These are phyloP conservation scores for Xylaria grammica DNA, from an alignment of 495 filamentous ascomycete species.

Conservation along the genomic window DNA sequence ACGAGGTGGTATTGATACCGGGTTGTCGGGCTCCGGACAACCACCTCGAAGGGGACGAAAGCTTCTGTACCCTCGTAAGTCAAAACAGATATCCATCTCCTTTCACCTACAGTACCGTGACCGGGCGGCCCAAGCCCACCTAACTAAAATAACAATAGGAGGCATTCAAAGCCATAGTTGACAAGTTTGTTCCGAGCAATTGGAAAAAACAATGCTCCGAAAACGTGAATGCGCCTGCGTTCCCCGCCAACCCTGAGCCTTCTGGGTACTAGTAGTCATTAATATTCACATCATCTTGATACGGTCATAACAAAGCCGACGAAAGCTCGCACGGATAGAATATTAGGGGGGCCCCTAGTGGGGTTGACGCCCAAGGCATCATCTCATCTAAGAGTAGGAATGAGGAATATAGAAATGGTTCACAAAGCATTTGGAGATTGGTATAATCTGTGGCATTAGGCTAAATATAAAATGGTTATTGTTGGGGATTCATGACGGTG, in stretches of 20 bases:
- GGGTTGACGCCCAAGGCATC: too few relatives aligned
- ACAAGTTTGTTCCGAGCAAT: constrained; percentile 81
- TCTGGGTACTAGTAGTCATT: constrained; percentile 52
- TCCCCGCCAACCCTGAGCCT: constrained; percentile 59
- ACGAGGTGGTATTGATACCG: constrained; percentile 76
- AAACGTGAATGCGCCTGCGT: constrained; percentile 63
- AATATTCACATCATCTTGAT: background rate
- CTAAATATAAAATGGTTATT: too few relatives aligned
- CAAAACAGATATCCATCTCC: constrained; percentile 18
- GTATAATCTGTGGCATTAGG: too few relatives aligned
- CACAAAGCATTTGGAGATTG: too few relatives aligned
- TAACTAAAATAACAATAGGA: constrained; percentile 57
- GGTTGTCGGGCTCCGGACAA: constrained; percentile 79
- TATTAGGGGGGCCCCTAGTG: too few relatives aligned
- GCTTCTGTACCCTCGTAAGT: constrained; percentile 86
- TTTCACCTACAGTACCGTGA: background rate
- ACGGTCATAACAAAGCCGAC: too few relatives aligned
- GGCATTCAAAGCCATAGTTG: constrained; percentile 89
- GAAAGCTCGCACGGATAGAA: too few relatives aligned
- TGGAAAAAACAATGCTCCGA: constrained; percentile 77
- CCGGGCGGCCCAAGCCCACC: background rate
- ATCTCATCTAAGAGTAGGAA: too few relatives aligned
- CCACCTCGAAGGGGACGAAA: constrained; percentile 86
- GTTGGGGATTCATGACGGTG: too few relatives aligned
- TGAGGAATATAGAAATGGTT: too few relatives aligned